Evolutionary conservation across 768 basidiomycete genomes (phyloP), one percentile per base, ranked within the genome.

Genomic region (Rubroboletus satanas): DNA sequence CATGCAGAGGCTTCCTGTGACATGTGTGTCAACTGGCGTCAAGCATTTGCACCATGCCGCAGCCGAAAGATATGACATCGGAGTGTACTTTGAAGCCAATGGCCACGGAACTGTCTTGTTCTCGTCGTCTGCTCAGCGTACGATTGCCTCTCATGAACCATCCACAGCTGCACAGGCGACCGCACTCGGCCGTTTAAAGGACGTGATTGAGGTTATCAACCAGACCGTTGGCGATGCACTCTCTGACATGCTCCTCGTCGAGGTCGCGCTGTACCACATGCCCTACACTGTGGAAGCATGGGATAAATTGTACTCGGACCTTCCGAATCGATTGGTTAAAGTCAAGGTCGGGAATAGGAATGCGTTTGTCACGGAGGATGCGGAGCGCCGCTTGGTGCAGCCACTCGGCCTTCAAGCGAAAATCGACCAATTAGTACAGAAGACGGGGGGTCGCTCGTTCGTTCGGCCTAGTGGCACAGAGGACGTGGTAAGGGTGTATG

Each of bases 61-160:
- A 11, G 92, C 95, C 64, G 83, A 87, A 64, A 83, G 85, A 64
- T 98, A 87, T 72, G 83, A 93, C 67, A 81, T 99, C 52, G 97
- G 97, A n/a, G 92, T 99, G 43, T 99, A 99, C 74, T 99, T 99
- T 65, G 97, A 99, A 71, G 97, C 97, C 33, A 99, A 99, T 68
- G 97, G 97, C 3, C 97, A 99, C 63, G 97, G 97, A 32, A 99
- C 97, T 3, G 93, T 98, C 45, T 73, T 98, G 52, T 98, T 99
- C 75, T 98, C 97, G 12, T 81, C 79, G 7, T 69, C 79, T 18
- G 88, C 93, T 4, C 79, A 87, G 52, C 75, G 82, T 23, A 79
- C 70, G 43, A 77, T 99, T 38, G 63, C 74, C 31, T 72, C 74
- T 23, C 76, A 90, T 65, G 77, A 88, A 60, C 88, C 96, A 2